Base-by-base conservation (phyloP, 176 grass and related monocot genomes). In the Thalia dealbata region DNA sequence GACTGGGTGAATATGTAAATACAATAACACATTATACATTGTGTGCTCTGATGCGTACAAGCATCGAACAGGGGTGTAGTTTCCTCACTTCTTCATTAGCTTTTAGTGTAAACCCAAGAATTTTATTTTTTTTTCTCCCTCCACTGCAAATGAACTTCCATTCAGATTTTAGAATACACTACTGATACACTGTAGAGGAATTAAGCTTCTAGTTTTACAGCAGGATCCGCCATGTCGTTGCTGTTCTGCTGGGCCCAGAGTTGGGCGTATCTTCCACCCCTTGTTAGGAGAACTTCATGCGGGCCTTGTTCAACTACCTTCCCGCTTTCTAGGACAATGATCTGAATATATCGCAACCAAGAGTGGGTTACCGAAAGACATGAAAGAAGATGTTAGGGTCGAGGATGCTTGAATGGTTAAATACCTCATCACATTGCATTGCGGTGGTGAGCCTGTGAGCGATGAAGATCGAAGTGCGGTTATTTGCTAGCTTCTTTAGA, bases 381-480 rank as follows among this genome's bases (percentile, higher is more conserved):
- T 11, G 32, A 38, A 38, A 70, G 16, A 26, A 2, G 45, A 1
- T 3, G 15, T 45, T 23, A 22, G 12, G 10, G 19, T 16, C 16
- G 1, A 44, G 29, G 44, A 41, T 30, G 42, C 64, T 42, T 0
- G 0, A 5, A 67, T 21, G 19, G 15, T 50, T 71, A 30, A 70
- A 66, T 88, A 90, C 95, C 95, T 97, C 76, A 23, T 97, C 82
- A 15, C 95, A 97, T 76, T 93, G 89, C 90, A 92, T 91, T 62
- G 95, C 95, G 22, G 90, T 97, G 27, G 95, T 97, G 50, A 97
- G 95, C 41, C 90, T 85, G 73, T 97, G 95, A 83, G 95, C 95
- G 19, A 88, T 84, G 78, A 97, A 93, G 73, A 92, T 93, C 41
- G 90, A 97, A 55, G 95, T 91, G 29, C 95, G 78, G 69, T 91